Percentiles rank a stretch among this genome's conserved stretches.
These are phyloP conservation scores for Citrus inodora DNA, from an alignment of 345 rosid genomes.

Conservation along the genomic window DNA sequence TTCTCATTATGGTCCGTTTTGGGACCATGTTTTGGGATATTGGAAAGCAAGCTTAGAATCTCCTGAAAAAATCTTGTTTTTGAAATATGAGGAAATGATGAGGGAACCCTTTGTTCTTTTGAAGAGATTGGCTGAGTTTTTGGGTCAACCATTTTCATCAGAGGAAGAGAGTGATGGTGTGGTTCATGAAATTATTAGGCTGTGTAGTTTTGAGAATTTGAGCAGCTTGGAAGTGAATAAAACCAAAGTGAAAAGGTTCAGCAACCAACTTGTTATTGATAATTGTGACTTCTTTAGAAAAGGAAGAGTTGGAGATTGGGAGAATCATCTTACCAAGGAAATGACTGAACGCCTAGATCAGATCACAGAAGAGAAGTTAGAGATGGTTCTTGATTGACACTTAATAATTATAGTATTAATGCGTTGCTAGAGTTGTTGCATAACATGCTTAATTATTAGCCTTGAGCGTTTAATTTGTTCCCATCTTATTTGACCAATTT, in stretches of 20 bases:
- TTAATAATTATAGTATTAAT: not conserved
- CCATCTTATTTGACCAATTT: too few relatives aligned
- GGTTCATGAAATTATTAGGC: not conserved
- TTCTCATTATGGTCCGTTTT: not conserved
- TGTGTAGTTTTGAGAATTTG: conserved; percentile 1
- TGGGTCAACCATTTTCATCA: not conserved
- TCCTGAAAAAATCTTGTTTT: not conserved
- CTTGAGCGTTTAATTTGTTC: too few relatives aligned
- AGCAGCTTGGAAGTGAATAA: not conserved
- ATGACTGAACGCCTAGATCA: not conserved
- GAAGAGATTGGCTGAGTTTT: not conserved
- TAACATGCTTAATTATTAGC: too few relatives aligned
- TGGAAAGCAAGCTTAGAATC: not conserved
- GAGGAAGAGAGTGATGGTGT: not conserved
- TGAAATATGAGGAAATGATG: not conserved
- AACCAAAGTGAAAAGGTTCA: not conserved
- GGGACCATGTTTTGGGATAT: not conserved
- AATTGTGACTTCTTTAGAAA: not conserved
- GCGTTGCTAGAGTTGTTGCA: not conserved
- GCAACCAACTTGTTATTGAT: not conserved
- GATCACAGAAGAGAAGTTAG: not conserved
- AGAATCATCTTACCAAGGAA: not conserved
- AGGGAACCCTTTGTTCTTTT: not conserved
- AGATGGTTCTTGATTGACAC: not conserved
- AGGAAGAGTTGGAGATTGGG: not conserved